Evolutionary conservation across 148 eudicot genomes (phyloP).

Genomic region (Chenopodium formosanum): DNA sequence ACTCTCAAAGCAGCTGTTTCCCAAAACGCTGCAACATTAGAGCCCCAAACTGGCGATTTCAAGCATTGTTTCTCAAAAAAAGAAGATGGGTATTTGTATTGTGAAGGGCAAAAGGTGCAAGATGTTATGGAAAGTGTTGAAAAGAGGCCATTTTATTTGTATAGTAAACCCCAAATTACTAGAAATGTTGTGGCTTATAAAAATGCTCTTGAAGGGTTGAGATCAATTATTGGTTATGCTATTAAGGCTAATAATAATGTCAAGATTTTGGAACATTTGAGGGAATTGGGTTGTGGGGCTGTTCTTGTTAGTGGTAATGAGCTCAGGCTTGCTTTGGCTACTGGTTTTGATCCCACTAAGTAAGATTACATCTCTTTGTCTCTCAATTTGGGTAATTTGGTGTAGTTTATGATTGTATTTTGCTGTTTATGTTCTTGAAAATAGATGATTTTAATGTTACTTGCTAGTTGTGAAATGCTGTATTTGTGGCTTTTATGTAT

Average conservation of each 20-base stretch:
- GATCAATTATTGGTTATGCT: slow-evolving; percentile 83
- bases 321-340: slow-evolving; percentile 70
- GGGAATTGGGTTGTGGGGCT: slow-evolving; percentile 85
- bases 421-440: background rate
- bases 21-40: slow-evolving; percentile 28
- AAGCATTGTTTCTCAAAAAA: slow-evolving; percentile 57
- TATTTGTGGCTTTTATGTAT: background rate
- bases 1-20: slow-evolving; percentile 46
- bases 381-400: background rate
- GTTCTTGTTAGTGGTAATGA: slow-evolving; percentile 97
- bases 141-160: slow-evolving; percentile 81
- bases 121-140: slow-evolving; percentile 79
- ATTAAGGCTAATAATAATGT: slow-evolving; percentile 94
- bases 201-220: slow-evolving; percentile 80
- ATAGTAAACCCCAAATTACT: slow-evolving; percentile 84
- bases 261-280: slow-evolving; percentile 91
- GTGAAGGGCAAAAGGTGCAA: slow-evolving; percentile 76
- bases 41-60: slow-evolving; percentile 34
- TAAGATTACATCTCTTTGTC: slow-evolving; percentile 12
- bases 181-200: slow-evolving; percentile 80
- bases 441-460: background rate
- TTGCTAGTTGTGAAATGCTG: background rate
- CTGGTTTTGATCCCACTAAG: slow-evolving; percentile 78
- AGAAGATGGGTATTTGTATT: slow-evolving; percentile 80
- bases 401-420: slow-evolving; percentile 17